Percentiles rank a stretch among this genome's conserved stretches.
Conservation (phyloP, 495 filamentous ascomycete genomes). For the Penicillium cataractarum region DNA sequence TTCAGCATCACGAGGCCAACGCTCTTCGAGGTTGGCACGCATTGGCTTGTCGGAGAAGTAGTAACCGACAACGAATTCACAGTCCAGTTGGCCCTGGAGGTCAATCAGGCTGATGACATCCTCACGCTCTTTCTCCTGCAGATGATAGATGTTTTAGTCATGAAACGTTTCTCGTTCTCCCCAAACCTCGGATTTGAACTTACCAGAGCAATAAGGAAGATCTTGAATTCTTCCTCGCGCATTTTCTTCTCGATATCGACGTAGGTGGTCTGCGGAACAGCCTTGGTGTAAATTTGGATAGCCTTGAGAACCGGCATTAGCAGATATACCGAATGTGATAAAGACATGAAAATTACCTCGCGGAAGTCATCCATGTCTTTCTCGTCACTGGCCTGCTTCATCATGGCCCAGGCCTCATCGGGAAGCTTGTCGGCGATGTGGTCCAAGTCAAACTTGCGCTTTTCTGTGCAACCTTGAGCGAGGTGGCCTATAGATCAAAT, state of each 20-base stretch:
- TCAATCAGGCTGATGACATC: conserved; percentile 75
- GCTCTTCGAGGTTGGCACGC: conserved; percentile 59
- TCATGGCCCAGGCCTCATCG: conserved; percentile 70
- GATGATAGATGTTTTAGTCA: not conserved
- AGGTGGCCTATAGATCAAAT: conserved; percentile 60
- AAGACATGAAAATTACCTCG: conserved; percentile 47
- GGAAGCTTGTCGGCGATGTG: conserved; percentile 58
- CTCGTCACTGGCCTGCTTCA: conserved; percentile 64
- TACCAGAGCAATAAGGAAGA: conserved; percentile 77
- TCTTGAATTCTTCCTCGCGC: conserved; percentile 60
- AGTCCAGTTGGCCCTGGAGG: conserved; percentile 76
- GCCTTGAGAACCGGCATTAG: conserved; percentile 40
- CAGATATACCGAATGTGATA: conserved; percentile 16
- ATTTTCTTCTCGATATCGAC: conserved; percentile 74
- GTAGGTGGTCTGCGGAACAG: conserved; percentile 66
- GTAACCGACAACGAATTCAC: conserved; percentile 74
- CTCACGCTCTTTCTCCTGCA: conserved; percentile 58
- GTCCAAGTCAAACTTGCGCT: conserved; percentile 67
- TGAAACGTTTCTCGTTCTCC: not conserved
- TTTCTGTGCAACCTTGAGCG: conserved; percentile 65
- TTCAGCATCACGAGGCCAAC: conserved; percentile 66
- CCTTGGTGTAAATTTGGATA: conserved; percentile 74
- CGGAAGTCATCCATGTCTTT: conserved; percentile 76
- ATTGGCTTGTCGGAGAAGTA: conserved; percentile 64
- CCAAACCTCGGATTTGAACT: not conserved